Evolutionary conservation across 176 grass and related monocot genomes (phyloP).

Genomic region (Oryza brachyantha): DNA sequence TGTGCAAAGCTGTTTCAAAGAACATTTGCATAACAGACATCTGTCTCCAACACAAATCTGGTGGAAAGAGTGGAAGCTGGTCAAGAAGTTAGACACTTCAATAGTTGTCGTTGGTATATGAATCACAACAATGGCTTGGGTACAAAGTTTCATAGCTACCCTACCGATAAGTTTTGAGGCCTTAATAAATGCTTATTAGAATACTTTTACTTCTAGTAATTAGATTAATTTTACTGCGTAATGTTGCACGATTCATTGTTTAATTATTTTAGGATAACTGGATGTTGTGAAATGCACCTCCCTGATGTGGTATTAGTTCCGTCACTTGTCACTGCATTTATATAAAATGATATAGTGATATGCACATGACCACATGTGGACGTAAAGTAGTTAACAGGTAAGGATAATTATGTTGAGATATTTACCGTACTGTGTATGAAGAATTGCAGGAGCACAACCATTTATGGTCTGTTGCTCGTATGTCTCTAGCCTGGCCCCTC

Average conservation of each 20-base stretch:
- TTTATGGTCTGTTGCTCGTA: no score
- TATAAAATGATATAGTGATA: background rate
- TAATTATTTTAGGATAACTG: background rate
- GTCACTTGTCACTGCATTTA: background rate
- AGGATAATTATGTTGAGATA: conserved; percentile 9
- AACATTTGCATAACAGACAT: conserved; percentile 82
- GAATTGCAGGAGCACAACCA: conserved; percentile 1
- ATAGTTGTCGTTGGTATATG: background rate
- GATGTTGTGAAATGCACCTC: conserved; percentile 11
- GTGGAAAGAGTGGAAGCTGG: conserved; percentile 86
- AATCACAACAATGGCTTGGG: background rate
- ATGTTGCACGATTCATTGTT: background rate
- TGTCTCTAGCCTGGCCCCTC: no score
- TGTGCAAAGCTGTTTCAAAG: conserved; percentile 95
- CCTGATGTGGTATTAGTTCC: background rate
- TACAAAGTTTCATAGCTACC: background rate
- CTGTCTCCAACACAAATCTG: conserved; percentile 68
- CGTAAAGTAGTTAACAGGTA: background rate
- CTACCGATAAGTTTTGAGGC: background rate
- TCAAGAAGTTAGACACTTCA: conserved; percentile 46
- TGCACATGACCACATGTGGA: background rate
- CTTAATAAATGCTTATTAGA: conserved; percentile 1
- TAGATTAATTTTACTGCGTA: conserved; percentile 6
- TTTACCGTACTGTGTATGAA: background rate
- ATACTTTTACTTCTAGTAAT: background rate